Conservation (phyloP, 345 rosid species). For the Sonneratia caseolaris region DNA sequence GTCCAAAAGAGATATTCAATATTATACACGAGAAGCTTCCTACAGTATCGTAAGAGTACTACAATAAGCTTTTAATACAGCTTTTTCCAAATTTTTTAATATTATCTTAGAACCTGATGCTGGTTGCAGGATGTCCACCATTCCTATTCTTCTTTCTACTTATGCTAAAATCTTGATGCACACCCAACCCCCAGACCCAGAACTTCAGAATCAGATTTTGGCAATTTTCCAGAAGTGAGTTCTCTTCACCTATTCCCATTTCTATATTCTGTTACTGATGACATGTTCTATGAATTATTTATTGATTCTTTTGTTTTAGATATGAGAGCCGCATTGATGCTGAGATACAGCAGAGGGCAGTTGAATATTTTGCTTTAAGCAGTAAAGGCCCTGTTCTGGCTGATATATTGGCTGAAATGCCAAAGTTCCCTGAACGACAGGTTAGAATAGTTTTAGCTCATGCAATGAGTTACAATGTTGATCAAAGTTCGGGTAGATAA, state of each 20-base stretch:
- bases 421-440: constrained; percentile 97
- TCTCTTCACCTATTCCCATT: constrained; percentile 9
- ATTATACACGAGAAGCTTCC: constrained; percentile 92
- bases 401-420: constrained; percentile 99
- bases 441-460: constrained; percentile 20
- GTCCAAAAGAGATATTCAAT: constrained; percentile 83
- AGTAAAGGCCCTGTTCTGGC: constrained; percentile 66
- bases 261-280: not conserved
- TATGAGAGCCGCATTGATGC: constrained; percentile 98
- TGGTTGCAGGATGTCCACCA: constrained; percentile 62
- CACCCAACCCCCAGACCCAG: constrained; percentile 73
- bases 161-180: constrained; percentile 99
- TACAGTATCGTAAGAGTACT: constrained; percentile 77
- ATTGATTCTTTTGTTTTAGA: constrained; percentile 30
- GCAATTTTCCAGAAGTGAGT: constrained; percentile 85
- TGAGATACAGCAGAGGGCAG: constrained; percentile 97
- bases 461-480: not conserved
- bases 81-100: constrained; percentile 4
- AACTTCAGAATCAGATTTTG: constrained; percentile 80
- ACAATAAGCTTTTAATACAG: constrained; percentile 11
- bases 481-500: not conserved
- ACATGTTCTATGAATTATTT: constrained; percentile 5
- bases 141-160: constrained; percentile 91
- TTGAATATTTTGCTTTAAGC: constrained; percentile 90
- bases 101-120: not conserved